These are phyloP conservation scores for Fraxinus pennsylvanica DNA, from an alignment of 257 asterid species.

Conservation along the genomic window DNA sequence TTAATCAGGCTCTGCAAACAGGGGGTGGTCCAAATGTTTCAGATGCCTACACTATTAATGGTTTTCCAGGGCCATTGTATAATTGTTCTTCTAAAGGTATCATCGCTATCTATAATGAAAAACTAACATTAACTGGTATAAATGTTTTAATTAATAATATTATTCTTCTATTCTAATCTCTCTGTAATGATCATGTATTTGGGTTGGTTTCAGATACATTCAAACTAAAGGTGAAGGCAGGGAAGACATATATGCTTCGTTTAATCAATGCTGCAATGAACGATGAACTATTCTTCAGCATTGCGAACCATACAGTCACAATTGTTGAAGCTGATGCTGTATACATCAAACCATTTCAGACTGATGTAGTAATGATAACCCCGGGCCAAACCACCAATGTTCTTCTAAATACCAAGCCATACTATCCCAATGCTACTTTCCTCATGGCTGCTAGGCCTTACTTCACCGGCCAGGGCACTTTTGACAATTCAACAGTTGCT, in stretches of 20 bases:
- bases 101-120: background rate
- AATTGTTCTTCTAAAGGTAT: constrained; percentile 68
- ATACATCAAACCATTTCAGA: constrained; percentile 57
- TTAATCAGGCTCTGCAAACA: constrained; percentile 63
- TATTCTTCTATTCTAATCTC: background rate
- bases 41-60: constrained; percentile 74
- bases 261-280: constrained; percentile 72
- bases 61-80: constrained; percentile 68
- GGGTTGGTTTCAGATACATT: constrained; percentile 46
- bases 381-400: constrained; percentile 76
- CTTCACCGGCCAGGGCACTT: constrained; percentile 59
- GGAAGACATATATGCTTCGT: constrained; percentile 68
- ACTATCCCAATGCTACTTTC: constrained; percentile 53
- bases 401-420: constrained; percentile 53
- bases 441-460: constrained; percentile 69
- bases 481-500: constrained; percentile 65
- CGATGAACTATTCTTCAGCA: constrained; percentile 70
- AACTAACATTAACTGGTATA: background rate
- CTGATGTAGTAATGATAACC: constrained; percentile 43
- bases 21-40: constrained; percentile 70
- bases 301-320: constrained; percentile 62
- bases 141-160: background rate
- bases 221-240: constrained; percentile 57
- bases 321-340: constrained; percentile 67
- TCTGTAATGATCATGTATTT: constrained; percentile 1